These are phyloP conservation scores for Aureobasidium sp. DNA, from an alignment of 2,329 filamentous ascomycete species.

Conservation along the genomic window DNA sequence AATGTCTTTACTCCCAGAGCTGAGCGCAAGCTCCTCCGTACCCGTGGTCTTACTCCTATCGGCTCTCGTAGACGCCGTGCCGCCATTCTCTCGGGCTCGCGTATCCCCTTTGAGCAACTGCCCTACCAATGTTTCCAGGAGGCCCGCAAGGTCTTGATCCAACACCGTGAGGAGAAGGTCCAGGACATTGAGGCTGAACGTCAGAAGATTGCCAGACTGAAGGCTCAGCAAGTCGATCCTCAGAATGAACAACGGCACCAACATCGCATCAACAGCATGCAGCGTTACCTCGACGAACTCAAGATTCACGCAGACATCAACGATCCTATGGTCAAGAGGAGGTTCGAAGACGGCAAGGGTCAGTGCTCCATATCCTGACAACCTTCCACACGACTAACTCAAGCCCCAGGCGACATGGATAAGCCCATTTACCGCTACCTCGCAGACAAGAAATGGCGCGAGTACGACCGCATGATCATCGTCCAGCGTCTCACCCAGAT, in stretches of 20 bases:
- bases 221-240: constrained; percentile 50
- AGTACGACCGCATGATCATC: constrained; percentile 81
- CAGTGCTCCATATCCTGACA: too few relatives aligned
- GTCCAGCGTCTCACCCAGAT: constrained; percentile 90
- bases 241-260: constrained; percentile 57
- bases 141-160: constrained; percentile 82
- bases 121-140: constrained; percentile 99
- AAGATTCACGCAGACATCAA: constrained; percentile 96
- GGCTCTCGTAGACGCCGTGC: constrained; percentile 85
- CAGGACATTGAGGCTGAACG: constrained; percentile 73
- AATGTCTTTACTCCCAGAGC: constrained; percentile 70
- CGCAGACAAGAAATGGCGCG: constrained; percentile 87
- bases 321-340: constrained; percentile 92
- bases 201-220: constrained; percentile 72
- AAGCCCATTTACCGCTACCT: constrained; percentile 97
- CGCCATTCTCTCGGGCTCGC: constrained; percentile 56
- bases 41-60: constrained; percentile 62
- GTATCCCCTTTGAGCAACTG: constrained; percentile 90
- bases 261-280: constrained; percentile 73
- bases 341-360: constrained; percentile 94
- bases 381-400: too few relatives aligned
- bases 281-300: constrained; percentile 75
- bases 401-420: constrained; percentile 95
- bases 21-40: constrained; percentile 73
- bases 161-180: constrained; percentile 86